Evolutionary conservation across 495 filamentous ascomycete genomes (phyloP).

Genomic region (Penicillium goetzii): DNA sequence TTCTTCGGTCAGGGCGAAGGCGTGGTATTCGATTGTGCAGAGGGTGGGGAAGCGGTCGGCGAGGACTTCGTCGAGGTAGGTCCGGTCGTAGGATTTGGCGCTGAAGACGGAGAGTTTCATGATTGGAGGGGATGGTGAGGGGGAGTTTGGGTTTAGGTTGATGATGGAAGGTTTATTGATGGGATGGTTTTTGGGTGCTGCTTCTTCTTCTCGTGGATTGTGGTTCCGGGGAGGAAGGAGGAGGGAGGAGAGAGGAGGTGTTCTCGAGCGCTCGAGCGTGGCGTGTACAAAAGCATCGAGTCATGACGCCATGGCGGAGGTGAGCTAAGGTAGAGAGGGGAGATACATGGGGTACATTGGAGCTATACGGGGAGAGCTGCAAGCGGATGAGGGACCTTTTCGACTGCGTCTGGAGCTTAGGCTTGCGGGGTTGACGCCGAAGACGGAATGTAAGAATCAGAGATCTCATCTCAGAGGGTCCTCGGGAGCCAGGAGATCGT

Average conservation of each 20-base stretch:
- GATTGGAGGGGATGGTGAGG: constrained; percentile 13
- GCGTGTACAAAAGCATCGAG: constrained; percentile 8
- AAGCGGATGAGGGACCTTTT: not conserved
- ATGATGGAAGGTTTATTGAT: not conserved
- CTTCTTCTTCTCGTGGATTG: not conserved
- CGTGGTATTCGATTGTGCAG: constrained; percentile 54
- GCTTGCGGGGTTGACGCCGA: not conserved
- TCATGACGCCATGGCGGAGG: constrained; percentile 17
- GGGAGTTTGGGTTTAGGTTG: not conserved
- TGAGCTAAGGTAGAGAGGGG: not conserved
- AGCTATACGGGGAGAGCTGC: not conserved
- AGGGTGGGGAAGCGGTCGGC: constrained; percentile 28
- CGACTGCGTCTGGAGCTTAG: not conserved
- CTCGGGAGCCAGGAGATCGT: not conserved
- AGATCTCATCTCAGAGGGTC: not conserved
- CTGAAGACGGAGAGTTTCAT: constrained; percentile 67
- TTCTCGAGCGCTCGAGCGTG: not conserved
- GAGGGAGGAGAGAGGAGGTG: not conserved
- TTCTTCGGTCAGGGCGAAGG: constrained; percentile 57
- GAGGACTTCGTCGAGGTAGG: constrained; percentile 47
- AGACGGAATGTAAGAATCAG: not conserved
- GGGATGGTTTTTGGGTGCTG: not conserved
- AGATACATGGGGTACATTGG: not conserved
- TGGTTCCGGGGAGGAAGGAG: not conserved
- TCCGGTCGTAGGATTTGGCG: constrained; percentile 63